phyloP scores from a whole-genome alignment of 73 alveolate genomes.

The Stentor roeselii region DNA sequence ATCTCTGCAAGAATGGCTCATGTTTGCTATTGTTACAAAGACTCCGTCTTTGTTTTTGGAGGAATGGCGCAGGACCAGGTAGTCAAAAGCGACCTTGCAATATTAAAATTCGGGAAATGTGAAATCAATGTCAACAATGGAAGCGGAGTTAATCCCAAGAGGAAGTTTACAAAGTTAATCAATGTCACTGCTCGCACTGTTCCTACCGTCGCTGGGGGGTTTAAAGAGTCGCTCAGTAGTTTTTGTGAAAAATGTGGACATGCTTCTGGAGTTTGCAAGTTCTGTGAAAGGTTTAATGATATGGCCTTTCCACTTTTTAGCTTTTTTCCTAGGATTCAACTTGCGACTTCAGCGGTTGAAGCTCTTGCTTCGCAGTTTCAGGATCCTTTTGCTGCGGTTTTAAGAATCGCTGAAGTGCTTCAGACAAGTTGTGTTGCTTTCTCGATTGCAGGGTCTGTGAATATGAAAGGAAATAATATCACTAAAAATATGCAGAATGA shows the following conservation, averaged over 20 bases:
- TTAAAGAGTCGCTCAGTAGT: background rate
- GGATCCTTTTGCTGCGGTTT: background rate
- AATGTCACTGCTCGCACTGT: background rate
- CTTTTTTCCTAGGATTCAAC: background rate
- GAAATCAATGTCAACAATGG: background rate
- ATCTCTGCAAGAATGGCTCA: slow-evolving; percentile 28
- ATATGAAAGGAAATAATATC: background rate
- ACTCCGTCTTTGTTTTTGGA: slow-evolving; percentile 5
- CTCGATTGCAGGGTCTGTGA: background rate
- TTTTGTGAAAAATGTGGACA: slow-evolving; percentile 2
- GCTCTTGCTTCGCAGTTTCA: background rate
- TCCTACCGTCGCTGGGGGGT: background rate
- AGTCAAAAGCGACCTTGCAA: background rate
- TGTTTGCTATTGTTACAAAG: background rate
- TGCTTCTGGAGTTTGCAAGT: background rate
- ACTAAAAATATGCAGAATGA: background rate
- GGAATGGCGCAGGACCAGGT: slow-evolving; percentile 7
- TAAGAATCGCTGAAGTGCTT: background rate
- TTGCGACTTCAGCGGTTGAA: background rate
- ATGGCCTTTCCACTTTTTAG: background rate
- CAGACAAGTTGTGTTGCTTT: background rate
- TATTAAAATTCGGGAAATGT: background rate
- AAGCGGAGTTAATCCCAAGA: background rate
- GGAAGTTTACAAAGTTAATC: background rate
- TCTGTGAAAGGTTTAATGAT: background rate